A percentile compares a stretch with the other conserved stretches of the same genome.
phyloP scores from a whole-genome alignment of 805 yeast genomes.

The Wickerhamiella galacta region DNA sequence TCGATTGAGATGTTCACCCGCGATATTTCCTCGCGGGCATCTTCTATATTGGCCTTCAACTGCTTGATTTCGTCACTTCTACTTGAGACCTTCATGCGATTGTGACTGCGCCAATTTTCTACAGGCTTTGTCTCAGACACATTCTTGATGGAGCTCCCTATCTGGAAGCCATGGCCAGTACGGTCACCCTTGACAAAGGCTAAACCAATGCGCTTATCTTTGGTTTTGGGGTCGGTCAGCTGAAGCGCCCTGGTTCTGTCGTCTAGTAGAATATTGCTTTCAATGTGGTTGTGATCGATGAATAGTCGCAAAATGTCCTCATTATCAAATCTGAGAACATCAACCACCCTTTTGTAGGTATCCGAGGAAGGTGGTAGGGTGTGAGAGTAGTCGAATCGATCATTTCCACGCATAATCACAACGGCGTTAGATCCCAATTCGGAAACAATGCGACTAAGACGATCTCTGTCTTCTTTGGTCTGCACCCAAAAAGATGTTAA shows the following conservation, averaged over 20 bases:
- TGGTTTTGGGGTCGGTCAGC: background rate
- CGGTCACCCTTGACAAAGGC: background rate
- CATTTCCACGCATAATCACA: constrained; percentile 37
- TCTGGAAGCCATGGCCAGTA: background rate
- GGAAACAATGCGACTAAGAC: constrained; percentile 11
- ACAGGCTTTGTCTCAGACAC: background rate
- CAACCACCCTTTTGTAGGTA: constrained; percentile 35
- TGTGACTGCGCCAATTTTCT: background rate
- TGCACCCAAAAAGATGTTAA: constrained; percentile 53
- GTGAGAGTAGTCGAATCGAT: constrained; percentile 35
- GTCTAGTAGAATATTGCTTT: constrained; percentile 1
- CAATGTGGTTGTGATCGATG: constrained; percentile 17
- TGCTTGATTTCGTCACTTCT: constrained; percentile 54
- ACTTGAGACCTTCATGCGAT: background rate
- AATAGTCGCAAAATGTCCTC: constrained; percentile 38
- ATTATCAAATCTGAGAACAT: constrained; percentile 40
- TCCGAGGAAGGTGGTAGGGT: constrained; percentile 28
- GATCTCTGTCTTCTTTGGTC: constrained; percentile 36
- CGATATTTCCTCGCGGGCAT: constrained; percentile 19
- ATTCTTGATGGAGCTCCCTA: background rate
- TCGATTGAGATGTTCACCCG: background rate
- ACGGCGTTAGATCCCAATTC: constrained; percentile 20
- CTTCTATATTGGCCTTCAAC: constrained; percentile 56
- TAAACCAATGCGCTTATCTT: background rate
- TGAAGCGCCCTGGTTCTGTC: background rate